Base-by-base conservation (phyloP, 164 flowering plant species). In the Liquidambar formosana region DNA sequence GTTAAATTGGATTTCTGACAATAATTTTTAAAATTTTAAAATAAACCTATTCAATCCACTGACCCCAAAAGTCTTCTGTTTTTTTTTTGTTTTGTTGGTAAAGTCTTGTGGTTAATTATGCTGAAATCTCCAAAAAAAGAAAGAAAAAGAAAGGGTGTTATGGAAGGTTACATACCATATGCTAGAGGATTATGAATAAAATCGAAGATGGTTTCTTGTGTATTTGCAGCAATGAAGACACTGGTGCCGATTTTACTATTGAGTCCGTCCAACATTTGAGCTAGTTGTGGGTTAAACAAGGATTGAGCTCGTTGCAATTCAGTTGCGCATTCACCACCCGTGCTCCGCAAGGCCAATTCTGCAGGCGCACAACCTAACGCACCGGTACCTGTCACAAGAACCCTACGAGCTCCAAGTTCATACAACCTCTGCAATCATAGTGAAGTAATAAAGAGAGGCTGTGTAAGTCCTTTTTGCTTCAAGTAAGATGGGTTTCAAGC, bases 351-450 rank as follows among this genome's bases (percentile, higher is more conserved):
- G 0, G 75, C 81, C 46, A 71, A 15, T 33, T 74, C 78, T 1
- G 81, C 81, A 12, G 81, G 81, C 3, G 71, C 78, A 62, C 81
- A 78, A 0, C 81, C 81, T 65, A 78, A 33, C 11, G 81, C 78
- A 2, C 81, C 81, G 0, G 81, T 78, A 0, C 78, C 81, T 0
- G 81, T 74, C 67, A 78, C 81, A 0, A 78, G 28, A 25, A 78
- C 75, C 64, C 78, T 44, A 0, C 81, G 51, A 4, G 64, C 78
- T 46, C 81, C 81, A 4, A 77, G 58, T 1, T 73, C 71, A 48
- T 76, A 47, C 12, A 76, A 48, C 38, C 64, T 76, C 79, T 76
- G 70, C 41, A 64, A 46, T 18, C n/a, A 15, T 59, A n/a, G 15
- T 9, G 4, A 33, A 33, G 6, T 33, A 33, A 33, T 33, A 2